Conservation (phyloP, 768 basidiomycete species). For the Mycena epipterygia region DNA sequence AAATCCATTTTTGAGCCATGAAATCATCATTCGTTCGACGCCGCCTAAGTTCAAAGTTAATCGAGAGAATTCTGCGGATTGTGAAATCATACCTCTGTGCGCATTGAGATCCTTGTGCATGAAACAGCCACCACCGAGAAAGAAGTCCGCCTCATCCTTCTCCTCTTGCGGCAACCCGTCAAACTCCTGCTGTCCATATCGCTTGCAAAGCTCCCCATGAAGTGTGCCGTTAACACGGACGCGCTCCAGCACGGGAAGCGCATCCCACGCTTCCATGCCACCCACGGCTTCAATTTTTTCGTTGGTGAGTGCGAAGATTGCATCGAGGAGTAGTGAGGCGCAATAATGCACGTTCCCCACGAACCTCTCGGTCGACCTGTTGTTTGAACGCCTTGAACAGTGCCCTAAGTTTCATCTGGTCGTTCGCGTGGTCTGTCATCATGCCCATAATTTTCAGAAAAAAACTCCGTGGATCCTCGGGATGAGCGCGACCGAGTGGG, state of each 20-base stretch:
- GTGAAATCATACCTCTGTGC: conserved; percentile 34
- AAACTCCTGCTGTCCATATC: conserved; percentile 33
- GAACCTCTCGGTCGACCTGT: conserved; percentile 6
- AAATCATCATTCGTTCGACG: conserved; percentile 14
- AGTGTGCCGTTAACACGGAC: background rate
- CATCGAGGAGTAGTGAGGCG: background rate
- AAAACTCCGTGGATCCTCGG: background rate
- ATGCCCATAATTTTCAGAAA: background rate
- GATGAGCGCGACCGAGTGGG: background rate
- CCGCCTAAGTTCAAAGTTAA: conserved; percentile 29
- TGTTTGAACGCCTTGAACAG: background rate
- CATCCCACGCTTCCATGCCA: conserved; percentile 15
- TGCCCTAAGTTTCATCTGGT: conserved; percentile 9
- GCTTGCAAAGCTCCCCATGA: background rate
- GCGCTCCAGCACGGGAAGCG: conserved; percentile 1
- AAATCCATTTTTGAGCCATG: conserved; percentile 31
- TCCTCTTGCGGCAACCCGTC: conserved; percentile 22
- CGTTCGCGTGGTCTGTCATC: conserved; percentile 18
- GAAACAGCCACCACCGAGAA: conserved; percentile 41
- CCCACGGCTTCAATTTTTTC: background rate
- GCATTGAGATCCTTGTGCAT: conserved; percentile 48
- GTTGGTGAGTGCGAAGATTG: background rate
- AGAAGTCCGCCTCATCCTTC: conserved; percentile 31
- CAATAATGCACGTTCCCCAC: background rate
- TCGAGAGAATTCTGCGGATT: background rate